Percentiles rank a stretch among this genome's conserved stretches.
Conservation (phyloP, 2,329 filamentous ascomycete genomes). For the Alternaria sp. region DNA sequence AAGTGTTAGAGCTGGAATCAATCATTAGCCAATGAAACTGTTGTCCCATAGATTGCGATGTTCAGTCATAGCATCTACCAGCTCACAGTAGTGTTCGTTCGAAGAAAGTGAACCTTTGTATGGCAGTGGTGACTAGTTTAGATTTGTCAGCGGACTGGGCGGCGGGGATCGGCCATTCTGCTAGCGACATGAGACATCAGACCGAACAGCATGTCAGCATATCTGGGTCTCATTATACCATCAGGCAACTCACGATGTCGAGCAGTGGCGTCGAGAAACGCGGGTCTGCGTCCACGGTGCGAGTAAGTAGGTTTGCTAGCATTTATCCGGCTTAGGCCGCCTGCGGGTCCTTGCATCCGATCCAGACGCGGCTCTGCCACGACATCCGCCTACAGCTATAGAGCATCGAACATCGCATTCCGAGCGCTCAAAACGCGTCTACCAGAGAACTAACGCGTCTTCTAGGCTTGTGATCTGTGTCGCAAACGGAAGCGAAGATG, state of each 20-base stretch:
- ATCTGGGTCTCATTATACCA: neutral
- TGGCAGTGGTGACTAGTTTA: slow-evolving; percentile 26
- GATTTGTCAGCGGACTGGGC: neutral
- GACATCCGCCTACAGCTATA: neutral
- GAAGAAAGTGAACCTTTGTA: slow-evolving; percentile 20
- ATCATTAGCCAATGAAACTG: neutral
- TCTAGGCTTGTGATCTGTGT: slow-evolving; percentile 35
- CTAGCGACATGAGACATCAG: neutral
- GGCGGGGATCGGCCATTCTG: neutral
- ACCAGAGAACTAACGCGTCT: neutral
- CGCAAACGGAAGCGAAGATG: slow-evolving; percentile 34
- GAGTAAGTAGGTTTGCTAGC: slow-evolving; percentile 14
- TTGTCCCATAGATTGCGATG: neutral
- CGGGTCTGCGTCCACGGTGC: slow-evolving; percentile 30
- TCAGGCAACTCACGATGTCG: slow-evolving; percentile 16
- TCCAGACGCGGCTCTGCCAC: neutral
- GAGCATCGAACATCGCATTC: neutral
- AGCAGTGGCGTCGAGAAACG: slow-evolving; percentile 28
- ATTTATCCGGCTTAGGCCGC: neutral
- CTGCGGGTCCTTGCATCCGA: neutral
- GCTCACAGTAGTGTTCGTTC: neutral
- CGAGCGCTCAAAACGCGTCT: neutral
- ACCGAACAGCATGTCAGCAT: slow-evolving; percentile 21
- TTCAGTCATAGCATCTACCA: neutral
- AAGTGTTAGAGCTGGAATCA: neutral